Conservation (phyloP, 176 grass and related monocot genomes). For the Eremochloa ophiuroides region DNA sequence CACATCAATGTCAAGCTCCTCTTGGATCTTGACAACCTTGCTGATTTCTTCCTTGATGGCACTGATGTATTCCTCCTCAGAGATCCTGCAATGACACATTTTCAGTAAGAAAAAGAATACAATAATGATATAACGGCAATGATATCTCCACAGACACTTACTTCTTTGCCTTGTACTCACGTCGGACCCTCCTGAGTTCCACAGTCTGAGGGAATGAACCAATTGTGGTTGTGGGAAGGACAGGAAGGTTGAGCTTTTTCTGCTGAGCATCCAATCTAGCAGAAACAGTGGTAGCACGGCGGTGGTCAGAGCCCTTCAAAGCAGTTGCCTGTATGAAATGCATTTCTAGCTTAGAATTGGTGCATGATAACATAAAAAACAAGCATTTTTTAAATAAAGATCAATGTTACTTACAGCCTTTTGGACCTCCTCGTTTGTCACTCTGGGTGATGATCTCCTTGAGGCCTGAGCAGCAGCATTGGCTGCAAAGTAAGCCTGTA, state of each 20-base stretch:
- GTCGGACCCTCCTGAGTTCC: conserved; percentile 86
- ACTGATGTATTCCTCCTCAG: conserved; percentile 68
- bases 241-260: conserved; percentile 92
- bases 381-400: neutral
- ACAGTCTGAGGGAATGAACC: conserved; percentile 95
- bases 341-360: conserved; percentile 20
- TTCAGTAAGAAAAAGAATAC: conserved; percentile 20
- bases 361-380: neutral
- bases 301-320: conserved; percentile 88
- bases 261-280: conserved; percentile 83
- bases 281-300: conserved; percentile 70
- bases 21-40: conserved; percentile 94
- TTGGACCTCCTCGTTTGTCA: conserved; percentile 89
- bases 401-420: conserved; percentile 67
- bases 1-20: conserved; percentile 98
- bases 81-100: conserved; percentile 47
- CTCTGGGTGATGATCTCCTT: conserved; percentile 82
- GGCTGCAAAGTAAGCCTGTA: conserved; percentile 80
- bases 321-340: conserved; percentile 71
- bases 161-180: conserved; percentile 97
- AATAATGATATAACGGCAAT: neutral
- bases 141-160: conserved; percentile 19
- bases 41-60: conserved; percentile 92
- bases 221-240: conserved; percentile 90
- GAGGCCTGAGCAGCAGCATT: conserved; percentile 86